Base-by-base conservation (phyloP, 495 filamentous ascomycete species). In the Penicillium bialowiezense region DNA sequence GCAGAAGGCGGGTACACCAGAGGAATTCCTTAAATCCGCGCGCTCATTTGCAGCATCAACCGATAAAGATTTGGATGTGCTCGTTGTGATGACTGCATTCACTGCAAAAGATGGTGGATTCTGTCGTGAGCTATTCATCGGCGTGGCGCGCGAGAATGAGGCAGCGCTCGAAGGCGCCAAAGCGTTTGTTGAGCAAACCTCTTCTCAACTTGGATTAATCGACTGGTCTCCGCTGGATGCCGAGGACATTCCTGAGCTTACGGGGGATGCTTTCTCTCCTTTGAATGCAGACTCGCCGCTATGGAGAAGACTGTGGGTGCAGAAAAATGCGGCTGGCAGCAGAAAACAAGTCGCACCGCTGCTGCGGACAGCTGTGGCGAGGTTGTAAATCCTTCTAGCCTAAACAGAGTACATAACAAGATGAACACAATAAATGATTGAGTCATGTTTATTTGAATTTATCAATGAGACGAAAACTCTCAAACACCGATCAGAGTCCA, bases 261-360 rank as follows among this genome's bases (percentile, higher is more conserved):
- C 72, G 10, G 57, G 52, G 5, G 62, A 60, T 18, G 75, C 76
- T 68, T 67, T 73, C 13, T 44, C 54, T 29, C 41, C 44, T 5
- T 20, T 72, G 23, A 49, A 62, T 20, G 53, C 53, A 7, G 48
- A 64, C 8, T 32, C 31, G 2, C 51, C 43, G 0, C n/a, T 41
- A 6, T 71, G 64, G 63, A 58, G 64, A 7, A 58, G 60, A 39
- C 73, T 86, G 23, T 92, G 89, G 88, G 65, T 71, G 54, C 91
- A 96, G 74, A 68, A 64, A 19, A 77, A 83, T 55, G 53, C 86
- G 18, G 74, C 77, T 40, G 74, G 82, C 50, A 96, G 91, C 66
- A 74, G 92, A 56, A 97, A 97, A 71, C 85, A 90, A 74, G 89
- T 97, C 34, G 91, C 86, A 26, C 92, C 92, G 24, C 69, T 95